Conservation (phyloP, 2,329 filamentous ascomycete species). For the Pseudophaeomoniella oleicola region DNA sequence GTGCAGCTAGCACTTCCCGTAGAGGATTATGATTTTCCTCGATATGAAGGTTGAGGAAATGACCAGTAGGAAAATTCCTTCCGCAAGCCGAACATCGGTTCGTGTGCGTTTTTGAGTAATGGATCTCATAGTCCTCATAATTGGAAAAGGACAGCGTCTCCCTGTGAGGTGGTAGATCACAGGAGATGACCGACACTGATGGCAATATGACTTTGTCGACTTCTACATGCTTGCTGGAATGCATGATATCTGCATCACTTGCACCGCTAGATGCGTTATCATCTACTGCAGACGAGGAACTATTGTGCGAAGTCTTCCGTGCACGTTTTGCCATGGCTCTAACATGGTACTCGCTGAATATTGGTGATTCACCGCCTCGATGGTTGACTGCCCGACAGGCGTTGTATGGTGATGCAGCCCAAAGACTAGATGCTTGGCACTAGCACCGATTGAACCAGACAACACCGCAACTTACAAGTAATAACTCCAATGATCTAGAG, state of each 20-base stretch:
- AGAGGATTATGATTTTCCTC: slow-evolving; percentile 84
- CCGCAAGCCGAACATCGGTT: slow-evolving; percentile 76
- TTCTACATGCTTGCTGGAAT: neutral
- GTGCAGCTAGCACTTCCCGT: slow-evolving; percentile 53
- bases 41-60: slow-evolving; percentile 71
- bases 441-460: too few species aligned
- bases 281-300: too few species aligned
- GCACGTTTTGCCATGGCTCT: too few species aligned
- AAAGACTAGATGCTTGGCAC: too few species aligned
- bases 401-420: too few species aligned
- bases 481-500: too few species aligned
- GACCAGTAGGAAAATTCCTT: slow-evolving; percentile 74
- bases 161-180: slow-evolving; percentile 66
- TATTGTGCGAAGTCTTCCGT: too few species aligned
- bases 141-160: slow-evolving; percentile 55
- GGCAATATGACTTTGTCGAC: neutral
- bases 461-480: too few species aligned
- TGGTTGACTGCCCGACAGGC: too few species aligned
- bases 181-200: slow-evolving; percentile 27
- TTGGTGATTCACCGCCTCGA: too few species aligned
- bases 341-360: too few species aligned
- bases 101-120: slow-evolving; percentile 67
- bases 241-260: neutral
- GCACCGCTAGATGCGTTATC: too few species aligned
- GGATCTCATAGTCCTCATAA: slow-evolving; percentile 71